Conservation (phyloP, 345 rosid genomes). For the Populus euphratica region DNA sequence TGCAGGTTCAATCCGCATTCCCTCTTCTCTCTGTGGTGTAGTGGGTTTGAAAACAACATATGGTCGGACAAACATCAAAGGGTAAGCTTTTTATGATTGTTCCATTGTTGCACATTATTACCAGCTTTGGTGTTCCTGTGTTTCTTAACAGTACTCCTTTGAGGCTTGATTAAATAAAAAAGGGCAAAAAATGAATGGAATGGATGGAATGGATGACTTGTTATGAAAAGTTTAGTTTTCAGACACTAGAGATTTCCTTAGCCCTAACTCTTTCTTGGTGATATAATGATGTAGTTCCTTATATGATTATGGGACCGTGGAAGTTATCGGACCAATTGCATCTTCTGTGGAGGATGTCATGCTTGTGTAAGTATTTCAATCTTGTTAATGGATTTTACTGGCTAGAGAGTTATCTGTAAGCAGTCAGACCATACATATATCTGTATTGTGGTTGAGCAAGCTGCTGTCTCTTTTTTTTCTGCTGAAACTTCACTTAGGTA, state of each 20-base stretch:
- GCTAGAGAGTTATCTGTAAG: not conserved
- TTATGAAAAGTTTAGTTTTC: not conserved
- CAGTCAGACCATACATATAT: not conserved
- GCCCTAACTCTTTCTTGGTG: not conserved
- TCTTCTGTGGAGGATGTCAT: slow-evolving; percentile 75
- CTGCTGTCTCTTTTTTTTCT: not conserved
- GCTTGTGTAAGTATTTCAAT: slow-evolving; percentile 58
- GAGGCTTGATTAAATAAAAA: not conserved
- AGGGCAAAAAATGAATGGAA: not conserved
- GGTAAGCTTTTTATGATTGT: slow-evolving; percentile 38
- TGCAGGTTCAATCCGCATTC: slow-evolving; percentile 82
- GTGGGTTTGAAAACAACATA: slow-evolving; percentile 85
- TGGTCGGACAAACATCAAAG: slow-evolving; percentile 69
- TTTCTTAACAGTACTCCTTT: not conserved
- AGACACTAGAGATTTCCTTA: slow-evolving; percentile 1
- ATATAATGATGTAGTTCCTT: slow-evolving; percentile 48
- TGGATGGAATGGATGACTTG: not conserved
- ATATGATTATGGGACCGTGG: slow-evolving; percentile 74
- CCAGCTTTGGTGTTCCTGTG: not conserved
- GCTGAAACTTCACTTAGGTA: too few relatives aligned
- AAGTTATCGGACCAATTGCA: slow-evolving; percentile 78
- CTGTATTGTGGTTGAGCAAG: not conserved
- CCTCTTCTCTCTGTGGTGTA: slow-evolving; percentile 80
- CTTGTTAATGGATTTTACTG: not conserved
- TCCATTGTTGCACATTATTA: not conserved